Evolutionary conservation across 306 rosid species (phyloP).

Genomic region (Oemleria cerasiformis): DNA sequence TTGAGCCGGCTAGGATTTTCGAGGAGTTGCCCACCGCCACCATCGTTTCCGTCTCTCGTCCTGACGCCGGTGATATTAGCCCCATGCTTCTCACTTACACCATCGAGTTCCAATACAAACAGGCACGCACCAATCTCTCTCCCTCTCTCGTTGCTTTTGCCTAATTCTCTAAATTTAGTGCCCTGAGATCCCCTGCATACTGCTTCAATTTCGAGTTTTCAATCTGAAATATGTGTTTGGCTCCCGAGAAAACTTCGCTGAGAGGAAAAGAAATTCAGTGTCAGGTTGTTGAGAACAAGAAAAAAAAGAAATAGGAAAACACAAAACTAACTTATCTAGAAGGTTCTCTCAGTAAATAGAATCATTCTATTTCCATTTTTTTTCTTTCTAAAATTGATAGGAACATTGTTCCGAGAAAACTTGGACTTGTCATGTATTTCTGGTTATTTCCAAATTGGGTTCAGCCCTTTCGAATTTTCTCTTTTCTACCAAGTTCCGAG

Average conservation of each 20-base stretch:
- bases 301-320: background rate
- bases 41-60: conserved; percentile 88
- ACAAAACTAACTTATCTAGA: background rate
- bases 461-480: background rate
- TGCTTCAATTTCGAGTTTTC: background rate
- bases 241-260: conserved; percentile 14
- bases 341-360: background rate
- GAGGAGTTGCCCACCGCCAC: conserved; percentile 79
- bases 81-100: conserved; percentile 93
- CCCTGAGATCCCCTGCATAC: conserved; percentile 3
- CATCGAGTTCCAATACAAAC: conserved; percentile 79
- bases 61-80: conserved; percentile 84
- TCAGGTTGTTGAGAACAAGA: background rate
- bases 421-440: background rate
- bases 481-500: background rate
- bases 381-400: background rate
- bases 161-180: conserved; percentile 1
- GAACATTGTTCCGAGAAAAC: background rate
- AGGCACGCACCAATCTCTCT: conserved; percentile 36
- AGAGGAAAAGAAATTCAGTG: conserved; percentile 8
- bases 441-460: background rate
- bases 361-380: background rate
- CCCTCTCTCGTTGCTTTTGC: conserved; percentile 16
- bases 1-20: conserved; percentile 60
- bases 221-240: conserved; percentile 10